Base-by-base conservation (phyloP, 805 yeast genomes). In the Peterozyma toletana region DNA sequence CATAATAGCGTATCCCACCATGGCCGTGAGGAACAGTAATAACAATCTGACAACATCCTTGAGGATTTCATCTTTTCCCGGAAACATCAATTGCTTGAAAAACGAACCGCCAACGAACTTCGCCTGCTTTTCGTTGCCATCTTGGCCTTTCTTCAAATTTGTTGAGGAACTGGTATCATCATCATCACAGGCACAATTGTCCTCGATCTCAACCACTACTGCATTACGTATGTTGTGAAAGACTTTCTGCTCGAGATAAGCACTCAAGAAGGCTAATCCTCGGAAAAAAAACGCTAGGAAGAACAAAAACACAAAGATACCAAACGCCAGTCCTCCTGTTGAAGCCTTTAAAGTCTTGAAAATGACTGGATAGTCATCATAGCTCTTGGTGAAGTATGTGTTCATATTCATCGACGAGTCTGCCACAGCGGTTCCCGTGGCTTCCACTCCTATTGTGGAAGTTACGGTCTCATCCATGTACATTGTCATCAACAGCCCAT, bases 1-100 rank as follows among this genome's bases (percentile, higher is more conserved):
- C 95, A 85, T 85, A 53, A 85, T 62, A 33, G 82, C 82, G 56
- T 80, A 85, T 11, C 84, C 81, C 40, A 85, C 56, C 70, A 83
- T 67, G 16, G 85, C 83, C 2, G 85, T 75, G 14, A 77, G 57
- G 49, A 85, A 79, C 10, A 80, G 71, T 18, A 85, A 50, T 0
- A 71, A 33, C 14, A 81, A 60, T 53, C 91, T 67, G 6, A 82
- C 66, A 3, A 71, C 38, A 61, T 85, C 88, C 57, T 80, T 67
- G 34, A 63, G 53, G 5, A 72, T 16, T 33, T 68, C 70, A 15
- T 48, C 53, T 16, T 57, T 47, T 0, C 71, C 62, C 11, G 65
- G 62, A 37, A 56, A 57, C 40, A 70, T 56, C 34, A 69, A 52
- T 47, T 57, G 56, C 54, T 46, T 52, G 7, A 21, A 21, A 21